Percentiles rank a stretch among this genome's conserved stretches.
Evolutionary conservation across 192 early-diverging fungal species (phyloP).

Genomic region (Tieghemiomyces parasiticus): DNA sequence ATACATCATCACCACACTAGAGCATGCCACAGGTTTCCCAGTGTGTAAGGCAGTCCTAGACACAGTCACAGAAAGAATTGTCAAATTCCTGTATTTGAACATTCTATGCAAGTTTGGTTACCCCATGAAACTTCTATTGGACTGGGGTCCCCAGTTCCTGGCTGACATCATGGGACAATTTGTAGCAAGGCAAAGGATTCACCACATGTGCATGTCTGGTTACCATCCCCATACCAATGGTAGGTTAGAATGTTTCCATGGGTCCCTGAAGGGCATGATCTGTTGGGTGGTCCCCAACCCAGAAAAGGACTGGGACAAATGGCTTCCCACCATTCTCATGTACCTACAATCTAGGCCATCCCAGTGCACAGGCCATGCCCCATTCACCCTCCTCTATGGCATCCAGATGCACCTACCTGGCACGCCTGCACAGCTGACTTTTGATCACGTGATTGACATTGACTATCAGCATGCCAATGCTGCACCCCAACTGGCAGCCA

Average conservation of each 20-base stretch:
- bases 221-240: conserved; percentile 11
- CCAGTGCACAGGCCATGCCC: neutral
- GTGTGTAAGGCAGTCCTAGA: conserved; percentile 5
- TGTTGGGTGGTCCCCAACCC: neutral
- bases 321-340: neutral
- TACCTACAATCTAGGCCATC: neutral
- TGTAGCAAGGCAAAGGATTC: neutral
- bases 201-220: conserved; percentile 3
- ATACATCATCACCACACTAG: conserved; percentile 11
- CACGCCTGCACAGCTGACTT: neutral
- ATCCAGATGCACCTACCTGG: neutral
- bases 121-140: conserved; percentile 7
- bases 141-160: conserved; percentile 7
- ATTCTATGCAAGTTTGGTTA: neutral
- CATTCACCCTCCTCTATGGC: neutral
- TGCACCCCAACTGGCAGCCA: too few species aligned
- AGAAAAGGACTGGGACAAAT: conserved; percentile 10
- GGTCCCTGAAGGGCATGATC: conserved; percentile 1
- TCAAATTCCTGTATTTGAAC: conserved; percentile 8
- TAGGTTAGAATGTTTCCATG: conserved; percentile 9
- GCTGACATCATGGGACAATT: neutral
- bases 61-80: neutral
- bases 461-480: too few species aligned
- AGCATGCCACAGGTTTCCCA: conserved; percentile 12
- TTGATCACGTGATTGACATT: neutral